Evolutionary conservation across 306 rosid species (phyloP), one percentile per base, ranked within the genome.

Genomic region (Prinsepia uniflora): DNA sequence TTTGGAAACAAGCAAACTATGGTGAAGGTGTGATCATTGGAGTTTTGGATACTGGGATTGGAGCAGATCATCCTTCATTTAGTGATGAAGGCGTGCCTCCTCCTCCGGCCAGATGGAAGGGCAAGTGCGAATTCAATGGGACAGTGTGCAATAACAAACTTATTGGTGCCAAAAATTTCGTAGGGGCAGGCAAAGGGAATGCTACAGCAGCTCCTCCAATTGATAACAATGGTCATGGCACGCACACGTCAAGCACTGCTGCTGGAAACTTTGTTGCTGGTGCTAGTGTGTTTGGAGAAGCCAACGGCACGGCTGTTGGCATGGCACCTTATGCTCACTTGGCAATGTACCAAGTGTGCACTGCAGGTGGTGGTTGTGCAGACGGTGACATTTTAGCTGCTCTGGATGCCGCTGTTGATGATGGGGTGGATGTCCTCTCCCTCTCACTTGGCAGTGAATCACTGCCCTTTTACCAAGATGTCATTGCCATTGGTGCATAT

Each of bases 31-130:
- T 87, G 70, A 87, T 87, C 36, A 79, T 90, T 49, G 96, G 96
- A 50, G 71, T 90, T 39, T 12, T 90, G 45, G 96, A 90, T 49
- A 61, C 83, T 0, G 96, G 93, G 15, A 76, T 83, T 62, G 49
- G 49, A 10, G 85, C 88, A 0, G 43, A 15, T 14, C 96, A 90
- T 77, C 96, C 96, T 48, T 90, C 93, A 17, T 90, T 90, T 59
- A 63, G 30, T 7, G 93, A 81, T 41, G 86, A 42, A 12, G 92
- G 92, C 72, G 78, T 90, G 42, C 72, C 83, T 3, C 85, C 86
- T 1, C 96, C 96, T 0, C 96, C 96, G 9, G 60, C 84, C 5
- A 87, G 76, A 75, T 90, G 96, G 96, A 90, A 84, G 52, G 96
- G 96, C n/a, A 79, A 69, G 48, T 90, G 96, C 1, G 86, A 87